Evolutionary conservation across 768 basidiomycete genomes (phyloP).

Genomic region (Panus rudis): DNA sequence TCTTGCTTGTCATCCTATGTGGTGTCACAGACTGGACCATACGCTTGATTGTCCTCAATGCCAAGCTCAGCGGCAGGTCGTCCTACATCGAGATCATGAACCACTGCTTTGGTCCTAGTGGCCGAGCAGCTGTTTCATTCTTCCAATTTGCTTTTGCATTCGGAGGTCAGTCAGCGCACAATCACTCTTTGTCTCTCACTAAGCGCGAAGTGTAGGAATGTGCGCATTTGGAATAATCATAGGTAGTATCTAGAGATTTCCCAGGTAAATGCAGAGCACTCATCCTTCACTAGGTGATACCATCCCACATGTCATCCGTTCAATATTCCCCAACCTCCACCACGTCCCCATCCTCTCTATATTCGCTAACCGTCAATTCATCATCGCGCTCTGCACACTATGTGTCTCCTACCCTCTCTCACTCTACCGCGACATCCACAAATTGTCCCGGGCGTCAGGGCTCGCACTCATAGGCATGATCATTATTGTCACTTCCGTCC

Average conservation of each 20-base stretch:
- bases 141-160: constrained; percentile 99
- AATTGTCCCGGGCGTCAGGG: constrained; percentile 86
- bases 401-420: constrained; percentile 92
- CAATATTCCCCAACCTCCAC: constrained; percentile 62
- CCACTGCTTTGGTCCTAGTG: constrained; percentile 84
- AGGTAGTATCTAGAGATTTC: constrained; percentile 27
- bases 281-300: constrained; percentile 65
- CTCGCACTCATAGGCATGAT: constrained; percentile 91
- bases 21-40: constrained; percentile 97
- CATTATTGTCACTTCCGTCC: constrained; percentile 82
- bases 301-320: constrained; percentile 89
- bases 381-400: constrained; percentile 82
- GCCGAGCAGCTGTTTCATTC: constrained; percentile 90
- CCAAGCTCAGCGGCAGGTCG: constrained; percentile 87
- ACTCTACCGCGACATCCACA: constrained; percentile 95
- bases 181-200: constrained; percentile 3
- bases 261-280: neutral
- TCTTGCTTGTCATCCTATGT: constrained; percentile 77
- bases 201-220: constrained; percentile 55
- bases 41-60: constrained; percentile 89
- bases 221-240: constrained; percentile 98
- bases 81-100: constrained; percentile 95
- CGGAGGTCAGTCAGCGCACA: constrained; percentile 79
- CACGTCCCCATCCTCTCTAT: constrained; percentile 68
- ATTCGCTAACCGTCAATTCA: constrained; percentile 80